Evolutionary conservation across 306 rosid species (phyloP).

Genomic region (Adenanthera pavonina): DNA sequence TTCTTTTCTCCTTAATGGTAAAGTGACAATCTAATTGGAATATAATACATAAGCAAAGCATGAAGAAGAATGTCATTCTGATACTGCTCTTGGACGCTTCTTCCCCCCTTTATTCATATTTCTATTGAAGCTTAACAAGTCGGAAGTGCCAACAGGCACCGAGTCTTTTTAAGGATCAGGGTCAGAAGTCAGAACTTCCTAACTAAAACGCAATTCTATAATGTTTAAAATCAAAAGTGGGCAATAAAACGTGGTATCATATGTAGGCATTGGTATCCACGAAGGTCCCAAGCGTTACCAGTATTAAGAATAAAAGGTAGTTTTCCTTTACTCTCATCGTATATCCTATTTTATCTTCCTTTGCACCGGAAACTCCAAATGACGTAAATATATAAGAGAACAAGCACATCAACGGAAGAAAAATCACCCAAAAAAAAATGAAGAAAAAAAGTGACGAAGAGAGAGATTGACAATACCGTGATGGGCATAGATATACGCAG

Average conservation of each 20-base stretch:
- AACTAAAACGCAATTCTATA: conserved; percentile 2
- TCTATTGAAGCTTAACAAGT: too few species aligned
- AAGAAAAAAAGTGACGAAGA: not conserved
- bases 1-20: too few species aligned
- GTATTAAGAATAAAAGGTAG: not conserved
- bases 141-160: not conserved
- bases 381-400: not conserved
- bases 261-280: not conserved
- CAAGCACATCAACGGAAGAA: not conserved
- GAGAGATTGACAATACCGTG: conserved; percentile 62
- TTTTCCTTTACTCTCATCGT: not conserved
- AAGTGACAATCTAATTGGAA: not conserved
- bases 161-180: not conserved
- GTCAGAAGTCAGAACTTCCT: not conserved
- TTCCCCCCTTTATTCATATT: too few species aligned
- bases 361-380: not conserved
- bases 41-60: not conserved
- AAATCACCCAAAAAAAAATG: not conserved
- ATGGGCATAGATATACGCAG: conserved; percentile 90
- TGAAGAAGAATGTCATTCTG: not conserved
- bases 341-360: not conserved
- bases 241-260: not conserved
- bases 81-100: not conserved
- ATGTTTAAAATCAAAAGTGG: not conserved
- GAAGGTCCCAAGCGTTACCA: not conserved